Evolutionary conservation across 305 asterid species (phyloP), one percentile per base, ranked within the genome.

Genomic region (Fraxinus sp.): DNA sequence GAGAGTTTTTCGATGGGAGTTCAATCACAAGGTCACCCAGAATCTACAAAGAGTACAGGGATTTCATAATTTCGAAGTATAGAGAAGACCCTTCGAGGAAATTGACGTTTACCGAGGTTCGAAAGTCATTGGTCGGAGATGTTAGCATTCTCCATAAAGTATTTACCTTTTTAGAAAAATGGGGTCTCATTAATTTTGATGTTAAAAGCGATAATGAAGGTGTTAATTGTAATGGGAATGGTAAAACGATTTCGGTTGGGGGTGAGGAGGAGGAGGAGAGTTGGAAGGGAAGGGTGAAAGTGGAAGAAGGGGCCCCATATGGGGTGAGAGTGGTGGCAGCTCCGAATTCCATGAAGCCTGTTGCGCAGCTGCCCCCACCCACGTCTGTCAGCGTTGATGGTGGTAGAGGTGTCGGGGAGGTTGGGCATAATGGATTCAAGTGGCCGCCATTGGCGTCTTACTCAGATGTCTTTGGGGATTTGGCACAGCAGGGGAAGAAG

Each of bases 251-350:
- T 37, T 76, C 83, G 72, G 32, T 70, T 83, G 82, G 76, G 84
- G 80, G 13, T 46, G 79, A 30, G 30, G 91, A 89, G 83, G 91
- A 89, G 83, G 66, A 55, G 9, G 66, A 89, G 86, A 83, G 79
- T 82, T 92, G 88, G 85, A 90, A 74, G 90, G 93, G 92, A 87
- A 89, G 88, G 86, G 86, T 95, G 84, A 92, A 90, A 91, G 88
- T 89, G 86, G 98, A 95, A 84, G 97, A 93, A 92, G 98, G 98
- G 49, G 93, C 98, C 5, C 98, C 98, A 1, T 86, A 95, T 88
- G 98, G 98, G 81, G 97, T 93, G 81, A 91, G 95, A 86, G 97
- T 93, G 64, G 98, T 95, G 72, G 97, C 90, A 3, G 97, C 93
- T 4, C 98, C 98, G 4, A 94, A 95, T 87, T 91, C 95, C 22